phyloP scores from a whole-genome alignment of 352 stramenopile species.

The Pythium plurisporium region DNA sequence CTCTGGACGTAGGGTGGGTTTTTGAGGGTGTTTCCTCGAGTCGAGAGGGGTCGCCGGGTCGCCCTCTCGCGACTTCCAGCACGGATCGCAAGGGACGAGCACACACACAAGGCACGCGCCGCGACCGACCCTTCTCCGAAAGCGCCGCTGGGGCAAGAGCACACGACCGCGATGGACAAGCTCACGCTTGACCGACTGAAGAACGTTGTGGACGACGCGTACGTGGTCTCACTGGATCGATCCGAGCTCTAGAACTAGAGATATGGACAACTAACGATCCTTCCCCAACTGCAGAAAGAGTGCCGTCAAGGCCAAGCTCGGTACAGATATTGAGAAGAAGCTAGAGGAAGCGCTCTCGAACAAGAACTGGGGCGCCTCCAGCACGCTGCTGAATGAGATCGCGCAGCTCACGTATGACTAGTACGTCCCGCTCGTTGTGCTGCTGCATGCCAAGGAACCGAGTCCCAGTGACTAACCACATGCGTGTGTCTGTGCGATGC shows the following conservation, averaged over 20 bases:
- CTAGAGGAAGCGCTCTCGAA: conserved; percentile 96
- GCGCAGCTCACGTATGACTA: conserved; percentile 96
- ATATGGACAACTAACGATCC: neutral
- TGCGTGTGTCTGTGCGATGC: no score
- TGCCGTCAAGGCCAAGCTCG: conserved; percentile 82
- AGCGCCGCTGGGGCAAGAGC: neutral
- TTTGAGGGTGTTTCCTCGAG: conserved; percentile 22
- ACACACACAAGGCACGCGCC: no score
- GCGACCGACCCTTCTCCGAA: neutral
- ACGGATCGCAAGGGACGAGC: conserved; percentile 4
- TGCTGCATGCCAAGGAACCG: no score
- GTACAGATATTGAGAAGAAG: conserved; percentile 84
- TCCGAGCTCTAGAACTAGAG: neutral
- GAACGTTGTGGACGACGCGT: conserved; percentile 88
- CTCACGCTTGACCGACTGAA: conserved; percentile 83
- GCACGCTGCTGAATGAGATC: conserved; percentile 97
- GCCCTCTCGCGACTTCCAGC: conserved; percentile 14
- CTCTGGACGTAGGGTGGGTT: conserved; percentile 8
- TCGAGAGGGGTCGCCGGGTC: conserved; percentile 17
- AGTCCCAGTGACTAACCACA: no score
- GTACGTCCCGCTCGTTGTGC: conserved; percentile 30
- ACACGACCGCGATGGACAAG: conserved; percentile 57
- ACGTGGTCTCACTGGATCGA: conserved; percentile 22
- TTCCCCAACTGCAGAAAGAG: conserved; percentile 53
- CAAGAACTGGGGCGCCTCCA: conserved; percentile 99